A percentile compares a stretch with the other conserved stretches of the same genome.
Evolutionary conservation across 192 early-diverging fungal species (phyloP).

Genomic region (Tieghemiomyces parasiticus): DNA sequence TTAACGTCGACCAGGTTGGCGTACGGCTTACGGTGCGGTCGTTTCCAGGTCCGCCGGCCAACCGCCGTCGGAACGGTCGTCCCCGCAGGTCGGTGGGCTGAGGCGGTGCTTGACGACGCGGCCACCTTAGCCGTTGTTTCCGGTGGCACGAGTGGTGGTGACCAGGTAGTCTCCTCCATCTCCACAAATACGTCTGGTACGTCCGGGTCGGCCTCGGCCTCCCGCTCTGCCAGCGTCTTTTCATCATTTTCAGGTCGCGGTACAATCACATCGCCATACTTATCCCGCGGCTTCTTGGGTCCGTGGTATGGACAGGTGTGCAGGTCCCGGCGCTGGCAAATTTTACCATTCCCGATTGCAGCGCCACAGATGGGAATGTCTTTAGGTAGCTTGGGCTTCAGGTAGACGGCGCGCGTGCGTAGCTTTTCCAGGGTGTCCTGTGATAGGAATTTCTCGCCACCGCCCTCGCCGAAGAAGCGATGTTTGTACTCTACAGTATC

Average conservation of each 20-base stretch:
- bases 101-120: background rate
- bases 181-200: background rate
- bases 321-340: constrained; percentile 48
- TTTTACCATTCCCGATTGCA: constrained; percentile 38
- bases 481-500: constrained; percentile 37
- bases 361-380: constrained; percentile 45
- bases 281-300: constrained; percentile 38
- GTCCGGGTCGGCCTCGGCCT: background rate
- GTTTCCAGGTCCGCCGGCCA: background rate
- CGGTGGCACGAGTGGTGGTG: background rate
- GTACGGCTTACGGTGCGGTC: background rate
- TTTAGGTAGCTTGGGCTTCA: constrained; percentile 19
- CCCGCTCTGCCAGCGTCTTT: background rate
- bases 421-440: constrained; percentile 32
- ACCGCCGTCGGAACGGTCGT: background rate
- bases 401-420: constrained; percentile 37
- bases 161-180: background rate
- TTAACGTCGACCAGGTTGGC: constrained; percentile 7
- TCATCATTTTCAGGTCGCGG: background rate
- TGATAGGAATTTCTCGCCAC: constrained; percentile 38
- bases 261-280: constrained; percentile 14
- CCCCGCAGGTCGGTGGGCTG: background rate
- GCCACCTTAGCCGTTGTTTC: background rate
- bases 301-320: constrained; percentile 56
- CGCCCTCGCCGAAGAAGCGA: constrained; percentile 45